Evolutionary conservation across 306 rosid genomes (phyloP), one percentile per base, ranked within the genome.

Genomic region (Prunus mira): DNA sequence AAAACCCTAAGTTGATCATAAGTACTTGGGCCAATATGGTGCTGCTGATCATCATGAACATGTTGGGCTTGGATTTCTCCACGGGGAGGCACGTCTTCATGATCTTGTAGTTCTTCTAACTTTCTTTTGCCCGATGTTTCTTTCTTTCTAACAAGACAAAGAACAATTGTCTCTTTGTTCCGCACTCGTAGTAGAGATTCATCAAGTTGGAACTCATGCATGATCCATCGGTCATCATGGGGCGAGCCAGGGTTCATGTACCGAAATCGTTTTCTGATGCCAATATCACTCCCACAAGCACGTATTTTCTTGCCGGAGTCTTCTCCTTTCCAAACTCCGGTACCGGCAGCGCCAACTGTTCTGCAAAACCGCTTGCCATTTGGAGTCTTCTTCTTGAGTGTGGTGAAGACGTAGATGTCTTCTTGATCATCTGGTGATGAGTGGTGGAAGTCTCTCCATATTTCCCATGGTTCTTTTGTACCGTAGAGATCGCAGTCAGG

Each of bases 121-220:
- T 18, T 52, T 1, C 22, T 18, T 52, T 52, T 52, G 20, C 19
- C 19, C 8, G 57, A 18, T 52, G 19, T 52, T 0, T 52, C 57
- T 2, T 52, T 17, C 57, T 52, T 52, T 52, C 57, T 18, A 17
- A 52, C 9, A 52, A 52, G 18, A 52, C 57, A 52, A 52, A 52
- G 57, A 52, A 52, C 57, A 52, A 52, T 52, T 5, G 18, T 52
- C 56, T 51, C 19, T n/a, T 52, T 17, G 20, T 51, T 51, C 17
- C 20, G 6, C 9, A 34, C 14, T 17, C 56, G 20, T 6, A 17
- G 20, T 51, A 18, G 12, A 18, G 72, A 47, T 3, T 32, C 8
- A 46, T 68, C 57, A 68, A 68, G 41, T 6, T 68, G 38, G 18
- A 14, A 69, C 45, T 69, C 60, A 32, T 8, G 73, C 74, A 70